Percentiles rank a stretch among this genome's conserved stretches.
phyloP scores from a whole-genome alignment of 2,329 filamentous ascomycete genomes.

The Colletotrichum theobromicola region DNA sequence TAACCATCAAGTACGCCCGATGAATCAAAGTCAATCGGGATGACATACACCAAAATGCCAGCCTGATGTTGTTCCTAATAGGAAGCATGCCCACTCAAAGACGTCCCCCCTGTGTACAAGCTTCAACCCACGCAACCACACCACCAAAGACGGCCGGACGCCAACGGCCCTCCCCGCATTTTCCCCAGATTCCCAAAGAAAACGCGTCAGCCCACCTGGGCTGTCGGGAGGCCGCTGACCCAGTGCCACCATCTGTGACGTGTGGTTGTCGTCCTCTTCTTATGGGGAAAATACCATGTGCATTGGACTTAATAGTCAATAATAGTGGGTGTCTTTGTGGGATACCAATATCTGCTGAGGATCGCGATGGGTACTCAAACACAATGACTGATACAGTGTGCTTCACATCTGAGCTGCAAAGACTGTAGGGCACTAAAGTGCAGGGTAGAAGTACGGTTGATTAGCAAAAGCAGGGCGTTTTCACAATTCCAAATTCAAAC shows the following conservation, averaged over 20 bases:
- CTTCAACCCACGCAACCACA: neutral
- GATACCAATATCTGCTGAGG: too few species aligned
- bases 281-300: neutral
- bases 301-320: too few species aligned
- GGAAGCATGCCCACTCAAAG: neutral
- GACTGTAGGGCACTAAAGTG: too few species aligned
- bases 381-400: too few species aligned
- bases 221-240: neutral
- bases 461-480: too few species aligned
- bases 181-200: slow-evolving; percentile 12
- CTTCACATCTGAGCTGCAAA: too few species aligned
- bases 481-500: neutral
- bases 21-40: neutral
- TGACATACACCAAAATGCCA: neutral
- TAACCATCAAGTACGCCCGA: neutral
- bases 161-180: slow-evolving; percentile 2
- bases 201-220: neutral
- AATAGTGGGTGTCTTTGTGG: too few species aligned
- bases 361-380: too few species aligned
- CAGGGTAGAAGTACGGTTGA: too few species aligned
- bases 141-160: neutral
- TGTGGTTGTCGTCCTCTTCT: too few species aligned
- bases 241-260: neutral
- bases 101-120: neutral
- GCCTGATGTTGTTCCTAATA: neutral